A percentile compares a stretch with the other conserved stretches of the same genome.
phyloP scores from a whole-genome alignment of 2,329 filamentous ascomycete species.

The Tolypocladium amazonense region DNA sequence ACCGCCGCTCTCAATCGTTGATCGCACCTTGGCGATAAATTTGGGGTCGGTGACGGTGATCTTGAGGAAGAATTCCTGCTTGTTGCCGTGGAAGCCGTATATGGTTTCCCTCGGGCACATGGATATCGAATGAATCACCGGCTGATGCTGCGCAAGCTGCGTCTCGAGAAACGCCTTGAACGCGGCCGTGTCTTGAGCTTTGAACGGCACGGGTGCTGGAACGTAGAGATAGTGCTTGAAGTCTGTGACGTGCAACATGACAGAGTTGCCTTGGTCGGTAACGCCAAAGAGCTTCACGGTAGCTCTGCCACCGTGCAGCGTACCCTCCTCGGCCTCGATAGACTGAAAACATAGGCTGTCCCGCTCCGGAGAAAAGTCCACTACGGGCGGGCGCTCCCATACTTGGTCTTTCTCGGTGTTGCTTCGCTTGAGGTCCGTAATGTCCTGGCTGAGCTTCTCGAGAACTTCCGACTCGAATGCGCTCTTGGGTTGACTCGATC shows the following conservation, averaged over 20 bases:
- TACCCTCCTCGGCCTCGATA: constrained; percentile 90
- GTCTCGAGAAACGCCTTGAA: constrained; percentile 76
- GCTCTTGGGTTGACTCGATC: constrained; percentile 76
- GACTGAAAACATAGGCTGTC: constrained; percentile 84
- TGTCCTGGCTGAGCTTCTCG: constrained; percentile 92
- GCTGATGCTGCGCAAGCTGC: constrained; percentile 62
- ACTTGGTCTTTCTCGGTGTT: constrained; percentile 90
- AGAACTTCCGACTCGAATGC: constrained; percentile 89
- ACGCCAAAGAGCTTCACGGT: constrained; percentile 92
- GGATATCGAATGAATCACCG: constrained; percentile 68
- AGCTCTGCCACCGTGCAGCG: constrained; percentile 61
- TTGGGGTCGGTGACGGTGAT: constrained; percentile 88
- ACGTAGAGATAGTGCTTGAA: constrained; percentile 97
- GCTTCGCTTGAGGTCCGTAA: constrained; percentile 71
- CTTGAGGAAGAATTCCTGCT: constrained; percentile 84
- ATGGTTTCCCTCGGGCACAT: constrained; percentile 83
- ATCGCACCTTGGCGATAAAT: constrained; percentile 65
- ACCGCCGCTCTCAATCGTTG: constrained; percentile 60
- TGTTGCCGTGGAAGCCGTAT: constrained; percentile 88
- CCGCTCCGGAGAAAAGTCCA: constrained; percentile 41
- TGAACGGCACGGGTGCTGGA: constrained; percentile 75
- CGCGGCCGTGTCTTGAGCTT: constrained; percentile 61
- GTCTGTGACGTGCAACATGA: constrained; percentile 87
- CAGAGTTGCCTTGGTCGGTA: constrained; percentile 73
- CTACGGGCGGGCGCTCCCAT: constrained; percentile 59